A percentile compares a stretch with the other conserved stretches of the same genome.
phyloP scores from a whole-genome alignment of 2,329 filamentous ascomycete species.

The Dendryphion nanum region DNA sequence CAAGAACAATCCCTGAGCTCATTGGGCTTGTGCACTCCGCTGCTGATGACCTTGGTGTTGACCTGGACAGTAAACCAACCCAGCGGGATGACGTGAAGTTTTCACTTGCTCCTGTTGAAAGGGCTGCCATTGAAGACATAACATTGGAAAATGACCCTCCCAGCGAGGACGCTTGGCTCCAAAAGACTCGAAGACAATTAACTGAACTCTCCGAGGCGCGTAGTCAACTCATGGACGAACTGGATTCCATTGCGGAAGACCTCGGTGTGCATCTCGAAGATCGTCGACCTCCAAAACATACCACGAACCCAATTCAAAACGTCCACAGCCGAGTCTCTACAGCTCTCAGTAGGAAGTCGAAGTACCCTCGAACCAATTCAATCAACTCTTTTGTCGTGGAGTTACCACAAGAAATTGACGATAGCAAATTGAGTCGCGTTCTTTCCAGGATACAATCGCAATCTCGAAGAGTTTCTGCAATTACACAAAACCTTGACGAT shows the following conservation, averaged over 20 bases:
- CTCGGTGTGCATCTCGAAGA: slow-evolving; percentile 21
- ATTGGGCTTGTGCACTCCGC: slow-evolving; percentile 37
- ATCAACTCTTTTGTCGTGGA: too few relatives aligned
- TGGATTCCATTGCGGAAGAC: slow-evolving; percentile 32
- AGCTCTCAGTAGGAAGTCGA: background rate
- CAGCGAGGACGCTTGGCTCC: slow-evolving; percentile 17
- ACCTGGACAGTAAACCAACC: slow-evolving; percentile 23
- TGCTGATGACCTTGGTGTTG: slow-evolving; percentile 35
- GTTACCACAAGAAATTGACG: too few relatives aligned
- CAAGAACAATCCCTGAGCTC: slow-evolving; percentile 34
- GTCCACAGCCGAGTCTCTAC: background rate
- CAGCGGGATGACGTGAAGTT: slow-evolving; percentile 25
- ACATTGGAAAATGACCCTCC: slow-evolving; percentile 3
- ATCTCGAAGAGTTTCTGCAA: too few relatives aligned
- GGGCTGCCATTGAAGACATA: slow-evolving; percentile 7
- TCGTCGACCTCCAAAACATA: slow-evolving; percentile 2
- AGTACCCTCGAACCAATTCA: too few relatives aligned
- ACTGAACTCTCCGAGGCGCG: slow-evolving; percentile 20
- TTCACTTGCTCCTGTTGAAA: slow-evolving; percentile 14
- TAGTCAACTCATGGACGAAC: slow-evolving; percentile 21
- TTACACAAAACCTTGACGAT: too few relatives aligned
- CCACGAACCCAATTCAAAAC: background rate
- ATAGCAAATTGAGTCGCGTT: slow-evolving; percentile 1
- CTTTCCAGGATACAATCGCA: slow-evolving; percentile 7
- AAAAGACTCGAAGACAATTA: slow-evolving; percentile 17